These are phyloP conservation scores for Suillus fuscotomentosus DNA, from an alignment of 768 basidiomycete species.

Conservation along the genomic window DNA sequence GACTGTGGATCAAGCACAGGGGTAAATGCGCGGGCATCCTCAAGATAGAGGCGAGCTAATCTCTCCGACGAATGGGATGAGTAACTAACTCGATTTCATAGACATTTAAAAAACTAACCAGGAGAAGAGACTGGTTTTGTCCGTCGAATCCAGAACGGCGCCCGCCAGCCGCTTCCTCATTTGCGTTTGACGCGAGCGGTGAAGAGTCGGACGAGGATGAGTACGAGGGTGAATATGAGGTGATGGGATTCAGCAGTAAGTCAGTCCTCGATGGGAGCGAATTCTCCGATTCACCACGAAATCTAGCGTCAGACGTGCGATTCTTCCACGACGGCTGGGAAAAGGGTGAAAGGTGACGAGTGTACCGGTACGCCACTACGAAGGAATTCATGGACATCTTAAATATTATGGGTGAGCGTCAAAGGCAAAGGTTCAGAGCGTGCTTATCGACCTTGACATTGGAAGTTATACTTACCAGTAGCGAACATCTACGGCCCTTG, in stretches of 20 bases:
- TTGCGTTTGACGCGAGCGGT: neutral
- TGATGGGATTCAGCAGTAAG: neutral
- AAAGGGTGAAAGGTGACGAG: constrained; percentile 14
- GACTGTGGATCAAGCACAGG: constrained; percentile 33
- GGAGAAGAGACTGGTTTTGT: neutral
- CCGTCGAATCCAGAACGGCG: neutral
- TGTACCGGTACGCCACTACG: constrained; percentile 29
- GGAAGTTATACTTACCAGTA: neutral
- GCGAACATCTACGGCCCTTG: neutral
- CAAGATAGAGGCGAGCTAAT: neutral
- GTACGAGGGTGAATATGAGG: neutral
- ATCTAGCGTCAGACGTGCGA: neutral
- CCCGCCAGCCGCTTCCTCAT: neutral
- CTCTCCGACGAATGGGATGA: neutral
- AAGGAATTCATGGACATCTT: constrained; percentile 20
- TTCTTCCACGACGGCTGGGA: neutral
- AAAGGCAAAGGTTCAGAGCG: neutral
- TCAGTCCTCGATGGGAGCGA: neutral
- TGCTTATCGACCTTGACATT: neutral
- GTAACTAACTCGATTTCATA: neutral
- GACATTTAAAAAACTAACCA: neutral
- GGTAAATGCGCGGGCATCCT: constrained; percentile 3
- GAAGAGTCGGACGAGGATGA: constrained; percentile 16
- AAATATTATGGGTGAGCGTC: neutral
- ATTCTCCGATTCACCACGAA: neutral